Evolutionary conservation across 2,329 filamentous ascomycete species (phyloP).

Genomic region (Coleophoma crateriformis): DNA sequence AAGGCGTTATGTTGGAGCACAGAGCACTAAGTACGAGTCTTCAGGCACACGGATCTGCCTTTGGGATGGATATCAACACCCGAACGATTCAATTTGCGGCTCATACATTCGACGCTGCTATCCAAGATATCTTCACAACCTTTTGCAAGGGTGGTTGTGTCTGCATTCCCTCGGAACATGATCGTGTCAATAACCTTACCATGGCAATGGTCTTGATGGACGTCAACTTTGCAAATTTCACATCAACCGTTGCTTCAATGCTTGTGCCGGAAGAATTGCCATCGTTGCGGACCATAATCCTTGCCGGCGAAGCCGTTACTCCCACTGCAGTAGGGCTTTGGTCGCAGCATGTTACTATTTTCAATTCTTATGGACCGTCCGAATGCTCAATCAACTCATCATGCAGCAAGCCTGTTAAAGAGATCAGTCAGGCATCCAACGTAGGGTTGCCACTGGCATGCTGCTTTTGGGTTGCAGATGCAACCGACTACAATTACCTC

Average conservation of each 20-base stretch:
- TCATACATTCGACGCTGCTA: slow-evolving; percentile 9
- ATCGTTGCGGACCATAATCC: slow-evolving; percentile 5
- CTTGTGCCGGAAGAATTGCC: slow-evolving; percentile 9
- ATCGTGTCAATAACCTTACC: slow-evolving; percentile 9
- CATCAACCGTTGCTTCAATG: slow-evolving; percentile 11
- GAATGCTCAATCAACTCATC: slow-evolving; percentile 9
- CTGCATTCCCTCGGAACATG: slow-evolving; percentile 12
- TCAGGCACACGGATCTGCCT: slow-evolving; percentile 3
- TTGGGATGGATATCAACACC: slow-evolving; percentile 3
- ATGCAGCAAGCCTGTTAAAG: slow-evolving; percentile 2
- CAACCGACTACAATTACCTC: slow-evolving; percentile 6
- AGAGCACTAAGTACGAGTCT: slow-evolving; percentile 3
- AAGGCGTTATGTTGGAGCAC: slow-evolving; percentile 11
- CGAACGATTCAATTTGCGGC: slow-evolving; percentile 11
- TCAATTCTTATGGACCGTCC: slow-evolving; percentile 11
- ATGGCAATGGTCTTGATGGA: slow-evolving; percentile 6
- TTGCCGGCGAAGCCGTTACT: slow-evolving; percentile 12
- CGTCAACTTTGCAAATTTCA: slow-evolving; percentile 10
- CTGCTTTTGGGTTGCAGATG: slow-evolving; percentile 10
- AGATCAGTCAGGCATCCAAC: slow-evolving; percentile 4
- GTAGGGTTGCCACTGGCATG: slow-evolving; percentile 4
- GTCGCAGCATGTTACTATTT: slow-evolving; percentile 4
- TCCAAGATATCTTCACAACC: slow-evolving; percentile 11
- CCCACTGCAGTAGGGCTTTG: slow-evolving; percentile 8
- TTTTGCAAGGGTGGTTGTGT: slow-evolving; percentile 9